These are phyloP conservation scores for Trypanosoma avium DNA, from an alignment of 208 protist species.

Conservation along the genomic window DNA sequence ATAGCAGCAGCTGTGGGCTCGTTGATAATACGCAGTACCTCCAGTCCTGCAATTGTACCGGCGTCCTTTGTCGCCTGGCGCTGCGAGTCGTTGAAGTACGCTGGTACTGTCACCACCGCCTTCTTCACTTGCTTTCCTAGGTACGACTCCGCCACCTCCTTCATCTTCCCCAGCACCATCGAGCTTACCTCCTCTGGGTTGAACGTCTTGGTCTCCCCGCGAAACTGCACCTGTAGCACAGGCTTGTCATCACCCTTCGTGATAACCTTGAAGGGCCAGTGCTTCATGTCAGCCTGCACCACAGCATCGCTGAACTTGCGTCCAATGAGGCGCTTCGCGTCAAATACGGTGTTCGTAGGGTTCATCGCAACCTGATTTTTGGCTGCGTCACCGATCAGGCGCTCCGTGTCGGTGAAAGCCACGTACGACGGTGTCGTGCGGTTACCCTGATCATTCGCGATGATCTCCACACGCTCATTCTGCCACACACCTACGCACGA, in stretches of 20 bases:
- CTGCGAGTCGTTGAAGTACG: constrained; percentile 98
- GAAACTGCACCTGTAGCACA: constrained; percentile 52
- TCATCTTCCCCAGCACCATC: constrained; percentile 95
- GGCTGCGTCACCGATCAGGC: constrained; percentile 96
- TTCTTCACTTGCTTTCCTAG: constrained; percentile 92
- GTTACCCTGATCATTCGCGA: constrained; percentile 99
- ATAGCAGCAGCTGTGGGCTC: constrained; percentile 97
- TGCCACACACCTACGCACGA: constrained; percentile 96
- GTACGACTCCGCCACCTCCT: constrained; percentile 95
- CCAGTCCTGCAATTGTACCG: constrained; percentile 95
- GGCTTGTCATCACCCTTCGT: constrained; percentile 41
- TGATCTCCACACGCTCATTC: constrained; percentile 97
- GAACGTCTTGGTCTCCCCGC: constrained; percentile 89
- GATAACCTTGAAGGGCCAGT: constrained; percentile 94
- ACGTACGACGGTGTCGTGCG: constrained; percentile 99
- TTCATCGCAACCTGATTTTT: constrained; percentile 90
- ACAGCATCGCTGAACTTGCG: constrained; percentile 78
- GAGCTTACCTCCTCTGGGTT: constrained; percentile 96
- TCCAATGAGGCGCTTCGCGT: constrained; percentile 96
- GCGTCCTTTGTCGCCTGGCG: constrained; percentile 98
- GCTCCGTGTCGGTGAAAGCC: constrained; percentile 96
- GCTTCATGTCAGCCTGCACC: constrained; percentile 91
- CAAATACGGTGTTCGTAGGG: constrained; percentile 90
- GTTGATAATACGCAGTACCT: constrained; percentile 97
- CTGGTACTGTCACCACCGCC: constrained; percentile 96